Conservation (phyloP, 164 flowering plant genomes). For the Platanus orientalis region DNA sequence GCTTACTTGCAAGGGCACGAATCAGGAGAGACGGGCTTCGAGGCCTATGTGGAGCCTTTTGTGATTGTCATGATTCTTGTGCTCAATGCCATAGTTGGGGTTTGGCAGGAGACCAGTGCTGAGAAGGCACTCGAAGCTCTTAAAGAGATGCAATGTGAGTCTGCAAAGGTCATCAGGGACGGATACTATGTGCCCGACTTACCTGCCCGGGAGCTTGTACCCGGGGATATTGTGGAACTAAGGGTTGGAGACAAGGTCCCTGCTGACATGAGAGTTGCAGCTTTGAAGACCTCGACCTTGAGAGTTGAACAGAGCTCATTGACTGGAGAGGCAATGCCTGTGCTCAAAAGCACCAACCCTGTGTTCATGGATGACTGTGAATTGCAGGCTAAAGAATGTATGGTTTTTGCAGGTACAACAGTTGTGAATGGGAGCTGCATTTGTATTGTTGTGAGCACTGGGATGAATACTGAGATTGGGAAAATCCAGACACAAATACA, state of each 20-base stretch:
- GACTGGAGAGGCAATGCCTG: slow-evolving; percentile 91
- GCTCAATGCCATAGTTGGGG: slow-evolving; percentile 86
- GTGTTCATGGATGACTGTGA: slow-evolving; percentile 67
- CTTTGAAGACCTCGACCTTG: slow-evolving; percentile 63
- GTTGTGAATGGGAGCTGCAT: slow-evolving; percentile 77
- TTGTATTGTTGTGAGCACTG: slow-evolving; percentile 63
- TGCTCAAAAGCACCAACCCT: slow-evolving; percentile 49
- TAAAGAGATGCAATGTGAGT: slow-evolving; percentile 83
- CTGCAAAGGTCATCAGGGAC: slow-evolving; percentile 70
- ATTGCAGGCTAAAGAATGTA: slow-evolving; percentile 80
- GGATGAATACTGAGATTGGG: slow-evolving; percentile 87
- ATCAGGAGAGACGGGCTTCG: slow-evolving; percentile 47
- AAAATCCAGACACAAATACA: slow-evolving; percentile 85
- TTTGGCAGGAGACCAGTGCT: slow-evolving; percentile 92
- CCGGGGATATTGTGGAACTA: slow-evolving; percentile 86
- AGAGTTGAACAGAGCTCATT: slow-evolving; percentile 89
- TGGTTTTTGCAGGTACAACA: slow-evolving; percentile 89
- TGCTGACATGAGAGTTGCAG: slow-evolving; percentile 83
- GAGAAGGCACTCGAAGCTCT: slow-evolving; percentile 89
- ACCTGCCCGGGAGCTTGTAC: slow-evolving; percentile 84
- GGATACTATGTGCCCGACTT: slow-evolving; percentile 61
- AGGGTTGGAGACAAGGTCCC: slow-evolving; percentile 86
- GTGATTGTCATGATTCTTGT: slow-evolving; percentile 73
- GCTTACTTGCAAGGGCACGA: slow-evolving; percentile 57
- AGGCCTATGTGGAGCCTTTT: slow-evolving; percentile 78